Base-by-base conservation (phyloP, 306 rosid species). In the Cicer judaicum region DNA sequence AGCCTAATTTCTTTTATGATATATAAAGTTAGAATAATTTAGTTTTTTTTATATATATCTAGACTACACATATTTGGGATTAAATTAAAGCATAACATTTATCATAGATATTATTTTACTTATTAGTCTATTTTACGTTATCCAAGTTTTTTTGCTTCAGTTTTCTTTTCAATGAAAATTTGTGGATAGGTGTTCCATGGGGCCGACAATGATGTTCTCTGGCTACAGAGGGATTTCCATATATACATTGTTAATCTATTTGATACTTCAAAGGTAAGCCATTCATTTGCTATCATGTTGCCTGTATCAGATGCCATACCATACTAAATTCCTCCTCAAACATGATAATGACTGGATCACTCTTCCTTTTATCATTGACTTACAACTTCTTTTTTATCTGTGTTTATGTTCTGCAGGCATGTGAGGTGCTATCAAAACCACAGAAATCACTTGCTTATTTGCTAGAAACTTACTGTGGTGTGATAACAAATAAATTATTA, bases 161-260 rank as follows among this genome's bases (percentile, higher is more conserved):
- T 67, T 72, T 41, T 60, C 7, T 49, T 38, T 69, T 70, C 43
- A 68, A 62, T 78, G 50, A 18, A 73, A 14, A 12, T 86, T 75
- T 87, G 74, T 85, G 71, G 66, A 52, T 77, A 91, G 99, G 96
- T 94, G 70, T 94, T 94, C 80, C 99, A 94, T 82, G 99, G 99
- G 7, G 91, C 96, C 18, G 99, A 94, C 75, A 94, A 90, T 81
- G 99, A 94, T 76, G 83, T 91, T 74, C 76, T 91, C 42, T 94
- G 99, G 99, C 87, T 94, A 48, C 96, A 91, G 69, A 87, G 97
- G 75, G 99, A 94, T 88, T 94, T 94, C 64, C 99, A 91, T 65
- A 87, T 91, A 60, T 91, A 94, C 14, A 70, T 94, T 57, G 96
- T 92, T 73, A 94, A 92, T 81, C 84, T 94, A 66, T 90, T 94